A percentile compares a stretch with the other conserved stretches of the same genome.
phyloP scores from a whole-genome alignment of 2,329 filamentous ascomycete genomes.

The Ascochyta lentis region DNA sequence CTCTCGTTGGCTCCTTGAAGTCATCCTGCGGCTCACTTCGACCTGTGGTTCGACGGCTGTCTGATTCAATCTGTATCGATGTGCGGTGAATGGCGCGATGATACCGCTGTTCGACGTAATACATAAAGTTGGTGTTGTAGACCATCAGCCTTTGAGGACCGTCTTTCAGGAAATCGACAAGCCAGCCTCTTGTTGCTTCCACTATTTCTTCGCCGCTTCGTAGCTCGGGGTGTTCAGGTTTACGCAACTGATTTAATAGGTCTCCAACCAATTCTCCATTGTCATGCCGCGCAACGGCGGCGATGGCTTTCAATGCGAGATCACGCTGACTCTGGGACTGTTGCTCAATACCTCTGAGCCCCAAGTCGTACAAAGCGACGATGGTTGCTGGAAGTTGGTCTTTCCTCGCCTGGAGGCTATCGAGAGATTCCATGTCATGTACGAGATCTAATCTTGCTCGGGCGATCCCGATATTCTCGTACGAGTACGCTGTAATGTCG shows the following conservation, averaged over 20 bases:
- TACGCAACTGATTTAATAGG: conserved; percentile 1
- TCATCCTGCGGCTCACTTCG: conserved; percentile 16
- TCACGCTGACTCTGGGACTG: conserved; percentile 11
- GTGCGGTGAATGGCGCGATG: conserved; percentile 17
- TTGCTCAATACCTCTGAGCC: conserved; percentile 18
- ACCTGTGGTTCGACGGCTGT: neutral
- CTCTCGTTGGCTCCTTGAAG: conserved; percentile 7
- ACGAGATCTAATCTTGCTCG: conserved; percentile 26
- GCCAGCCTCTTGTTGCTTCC: conserved; percentile 23
- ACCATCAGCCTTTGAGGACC: conserved; percentile 10
- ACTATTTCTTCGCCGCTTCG: conserved; percentile 30
- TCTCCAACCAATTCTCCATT: conserved; percentile 14
- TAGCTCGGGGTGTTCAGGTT: conserved; percentile 1
- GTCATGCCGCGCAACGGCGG: conserved; percentile 8
- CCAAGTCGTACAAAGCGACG: conserved; percentile 24
- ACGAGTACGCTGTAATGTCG: conserved; percentile 8
- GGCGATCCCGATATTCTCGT: conserved; percentile 24
- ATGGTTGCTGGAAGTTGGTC: conserved; percentile 29
- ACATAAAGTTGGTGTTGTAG: conserved; percentile 19
- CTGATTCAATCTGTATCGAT: conserved; percentile 10
- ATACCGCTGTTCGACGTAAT: conserved; percentile 22
- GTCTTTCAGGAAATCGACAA: conserved; percentile 8
- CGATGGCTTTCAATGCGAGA: conserved; percentile 22
- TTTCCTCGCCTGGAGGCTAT: conserved; percentile 12
- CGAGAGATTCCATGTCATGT: conserved; percentile 20